Percentiles rank a stretch among this genome's conserved stretches.
Conservation (phyloP, 306 rosid species). For the Aeschynomene evenia region DNA sequence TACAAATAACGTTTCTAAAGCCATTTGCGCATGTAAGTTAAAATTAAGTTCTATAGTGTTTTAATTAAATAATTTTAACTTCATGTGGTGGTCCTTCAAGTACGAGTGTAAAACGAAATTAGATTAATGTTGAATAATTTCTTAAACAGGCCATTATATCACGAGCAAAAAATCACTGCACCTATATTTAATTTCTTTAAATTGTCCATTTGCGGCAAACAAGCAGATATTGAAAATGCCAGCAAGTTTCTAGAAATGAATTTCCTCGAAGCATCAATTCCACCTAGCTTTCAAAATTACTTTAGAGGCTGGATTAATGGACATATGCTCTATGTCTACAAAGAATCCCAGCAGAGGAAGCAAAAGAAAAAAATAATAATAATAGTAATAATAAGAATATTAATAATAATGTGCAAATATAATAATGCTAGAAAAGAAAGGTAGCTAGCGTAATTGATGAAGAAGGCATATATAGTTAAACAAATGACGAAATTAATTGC, state of each 20-base stretch:
- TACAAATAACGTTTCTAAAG: too few species aligned
- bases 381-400: too few species aligned
- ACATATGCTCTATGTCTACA: constrained; percentile 17
- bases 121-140: neutral
- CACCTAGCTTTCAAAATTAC: neutral
- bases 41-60: too few species aligned
- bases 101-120: neutral
- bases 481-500: neutral
- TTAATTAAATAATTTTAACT: too few species aligned
- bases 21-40: too few species aligned
- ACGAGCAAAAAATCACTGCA: neutral
- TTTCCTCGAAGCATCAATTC: constrained; percentile 22
- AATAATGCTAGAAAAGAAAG: too few species aligned
- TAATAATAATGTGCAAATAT: neutral
- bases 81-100: neutral
- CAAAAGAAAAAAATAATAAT: neutral
- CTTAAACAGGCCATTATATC: neutral
- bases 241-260: neutral
- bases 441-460: neutral
- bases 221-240: neutral
- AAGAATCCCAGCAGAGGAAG: neutral
- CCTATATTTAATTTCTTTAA: neutral
- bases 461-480: constrained; percentile 19
- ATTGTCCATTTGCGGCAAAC: neutral
- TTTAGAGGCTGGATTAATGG: neutral